Conservation (phyloP, 2,329 filamentous ascomycete species). For the Thelonectria discophora region DNA sequence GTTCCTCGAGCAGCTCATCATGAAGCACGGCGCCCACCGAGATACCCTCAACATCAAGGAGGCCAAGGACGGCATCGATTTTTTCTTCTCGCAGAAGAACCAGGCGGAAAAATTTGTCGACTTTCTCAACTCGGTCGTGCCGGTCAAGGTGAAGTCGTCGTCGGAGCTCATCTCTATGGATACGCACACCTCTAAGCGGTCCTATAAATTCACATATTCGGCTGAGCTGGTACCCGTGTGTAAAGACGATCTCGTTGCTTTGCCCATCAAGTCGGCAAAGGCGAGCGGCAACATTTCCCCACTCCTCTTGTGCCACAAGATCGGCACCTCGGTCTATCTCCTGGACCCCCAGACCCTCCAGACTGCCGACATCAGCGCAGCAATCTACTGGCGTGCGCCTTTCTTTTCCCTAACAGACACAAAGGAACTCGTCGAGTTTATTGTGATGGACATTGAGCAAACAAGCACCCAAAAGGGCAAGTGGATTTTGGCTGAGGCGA, state of each 20-base stretch:
- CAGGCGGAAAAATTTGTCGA: constrained; percentile 93
- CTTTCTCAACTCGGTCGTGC: constrained; percentile 84
- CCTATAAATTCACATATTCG: constrained; percentile 94
- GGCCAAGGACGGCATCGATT: constrained; percentile 93
- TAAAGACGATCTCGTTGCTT: constrained; percentile 94
- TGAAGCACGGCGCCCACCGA: constrained; percentile 90
- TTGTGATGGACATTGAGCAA: constrained; percentile 93
- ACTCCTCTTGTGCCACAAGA: constrained; percentile 83
- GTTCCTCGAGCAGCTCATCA: constrained; percentile 88
- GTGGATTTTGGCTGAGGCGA: constrained; percentile 86
- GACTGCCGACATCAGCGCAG: constrained; percentile 82
- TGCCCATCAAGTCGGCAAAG: constrained; percentile 90
- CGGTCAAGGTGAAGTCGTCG: constrained; percentile 78
- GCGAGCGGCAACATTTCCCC: constrained; percentile 88
- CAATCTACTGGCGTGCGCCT: constrained; percentile 89
- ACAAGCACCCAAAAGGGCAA: constrained; percentile 79
- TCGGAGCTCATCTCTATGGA: constrained; percentile 93
- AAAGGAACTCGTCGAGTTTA: constrained; percentile 87
- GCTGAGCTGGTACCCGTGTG: constrained; percentile 92
- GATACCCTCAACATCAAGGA: constrained; percentile 99
- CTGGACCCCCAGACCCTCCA: constrained; percentile 92
- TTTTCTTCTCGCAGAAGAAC: constrained; percentile 90
- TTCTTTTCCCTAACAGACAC: constrained; percentile 87
- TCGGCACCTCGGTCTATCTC: constrained; percentile 90
- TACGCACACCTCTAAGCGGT: constrained; percentile 87